These are phyloP conservation scores for Pythium angustatum DNA, from an alignment of 352 stramenopile species.

Conservation along the genomic window DNA sequence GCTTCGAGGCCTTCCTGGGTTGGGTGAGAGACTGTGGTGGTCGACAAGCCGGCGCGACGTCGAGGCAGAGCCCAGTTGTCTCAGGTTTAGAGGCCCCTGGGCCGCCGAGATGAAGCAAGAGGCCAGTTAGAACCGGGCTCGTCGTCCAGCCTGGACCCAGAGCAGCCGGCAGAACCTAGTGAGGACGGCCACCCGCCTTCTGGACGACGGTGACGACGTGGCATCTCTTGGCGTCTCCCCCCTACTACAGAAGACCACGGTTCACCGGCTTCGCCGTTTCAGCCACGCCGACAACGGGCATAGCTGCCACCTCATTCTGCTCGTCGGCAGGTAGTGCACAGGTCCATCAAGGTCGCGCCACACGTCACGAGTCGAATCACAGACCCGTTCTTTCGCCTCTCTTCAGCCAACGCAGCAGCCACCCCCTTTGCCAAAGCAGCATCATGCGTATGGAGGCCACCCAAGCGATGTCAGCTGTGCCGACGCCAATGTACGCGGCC, in stretches of 20 bases:
- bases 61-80: slow-evolving; percentile 14
- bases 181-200: slow-evolving; percentile 20
- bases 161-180: slow-evolving; percentile 18
- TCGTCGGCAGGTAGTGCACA: slow-evolving; percentile 10
- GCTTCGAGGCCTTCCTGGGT: slow-evolving; percentile 8
- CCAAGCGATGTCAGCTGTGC: not conserved
- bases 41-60: not conserved
- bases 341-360: not conserved
- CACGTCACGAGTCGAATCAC: not conserved
- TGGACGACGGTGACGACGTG: slow-evolving; percentile 7
- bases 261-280: too few relatives aligned
- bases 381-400: not conserved
- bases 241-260: too few relatives aligned
- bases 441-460: slow-evolving; percentile 18
- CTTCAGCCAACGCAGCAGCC: not conserved
- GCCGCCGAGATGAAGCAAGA: not conserved
- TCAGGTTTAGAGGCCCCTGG: slow-evolving; percentile 23
- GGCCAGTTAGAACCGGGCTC: slow-evolving; percentile 25
- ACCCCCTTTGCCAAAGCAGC: too few relatives aligned
- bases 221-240: too few relatives aligned
- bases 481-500: slow-evolving; percentile 4
- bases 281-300: too few relatives aligned
- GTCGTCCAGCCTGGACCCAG: slow-evolving; percentile 21
- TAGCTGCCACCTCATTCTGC: slow-evolving; percentile 23
- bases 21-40: not conserved